Percentiles rank a stretch among this genome's conserved stretches.
Conservation (phyloP, 768 basidiomycete species). For the Epithele typhae region DNA sequence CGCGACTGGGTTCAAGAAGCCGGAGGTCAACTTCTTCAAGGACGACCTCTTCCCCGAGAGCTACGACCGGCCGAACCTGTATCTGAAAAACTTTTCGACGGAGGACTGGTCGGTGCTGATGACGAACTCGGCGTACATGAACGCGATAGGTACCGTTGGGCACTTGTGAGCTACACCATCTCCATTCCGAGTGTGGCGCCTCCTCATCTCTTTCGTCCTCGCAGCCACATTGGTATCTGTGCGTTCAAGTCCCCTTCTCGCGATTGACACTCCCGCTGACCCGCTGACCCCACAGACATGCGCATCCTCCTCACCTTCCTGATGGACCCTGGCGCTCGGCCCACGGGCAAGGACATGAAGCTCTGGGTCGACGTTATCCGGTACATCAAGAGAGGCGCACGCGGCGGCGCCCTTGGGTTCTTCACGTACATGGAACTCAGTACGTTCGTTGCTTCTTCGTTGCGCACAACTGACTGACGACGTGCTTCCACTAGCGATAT, state of each 20-base stretch:
- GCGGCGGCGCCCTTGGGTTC: slow-evolving; percentile 45
- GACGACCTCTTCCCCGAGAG: slow-evolving; percentile 46
- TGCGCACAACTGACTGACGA: neutral
- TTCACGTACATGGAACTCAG: slow-evolving; percentile 56
- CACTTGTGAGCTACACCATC: slow-evolving; percentile 42
- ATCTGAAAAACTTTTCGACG: slow-evolving; percentile 51
- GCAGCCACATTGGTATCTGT: slow-evolving; percentile 53
- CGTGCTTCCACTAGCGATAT: no score
- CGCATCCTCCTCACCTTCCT: slow-evolving; percentile 47
- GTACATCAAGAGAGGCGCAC: slow-evolving; percentile 46
- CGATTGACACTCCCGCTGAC: neutral
- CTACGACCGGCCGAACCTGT: slow-evolving; percentile 46
- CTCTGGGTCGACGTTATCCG: slow-evolving; percentile 52
- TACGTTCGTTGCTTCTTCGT: slow-evolving; percentile 23
- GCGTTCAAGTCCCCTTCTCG: slow-evolving; percentile 6
- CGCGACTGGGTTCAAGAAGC: slow-evolving; percentile 50
- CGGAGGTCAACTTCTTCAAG: slow-evolving; percentile 41
- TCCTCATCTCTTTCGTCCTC: neutral
- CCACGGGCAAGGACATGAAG: slow-evolving; percentile 45
- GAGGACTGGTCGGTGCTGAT: slow-evolving; percentile 49
- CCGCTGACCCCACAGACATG: slow-evolving; percentile 29
- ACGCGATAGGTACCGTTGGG: slow-evolving; percentile 42
- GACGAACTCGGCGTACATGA: slow-evolving; percentile 48
- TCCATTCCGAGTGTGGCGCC: neutral
- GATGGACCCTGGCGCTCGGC: slow-evolving; percentile 41